Percentiles rank a stretch among this genome's conserved stretches.
Evolutionary conservation across 208 protist species (phyloP).

Genomic region (Acanthamoeba healyi): DNA sequence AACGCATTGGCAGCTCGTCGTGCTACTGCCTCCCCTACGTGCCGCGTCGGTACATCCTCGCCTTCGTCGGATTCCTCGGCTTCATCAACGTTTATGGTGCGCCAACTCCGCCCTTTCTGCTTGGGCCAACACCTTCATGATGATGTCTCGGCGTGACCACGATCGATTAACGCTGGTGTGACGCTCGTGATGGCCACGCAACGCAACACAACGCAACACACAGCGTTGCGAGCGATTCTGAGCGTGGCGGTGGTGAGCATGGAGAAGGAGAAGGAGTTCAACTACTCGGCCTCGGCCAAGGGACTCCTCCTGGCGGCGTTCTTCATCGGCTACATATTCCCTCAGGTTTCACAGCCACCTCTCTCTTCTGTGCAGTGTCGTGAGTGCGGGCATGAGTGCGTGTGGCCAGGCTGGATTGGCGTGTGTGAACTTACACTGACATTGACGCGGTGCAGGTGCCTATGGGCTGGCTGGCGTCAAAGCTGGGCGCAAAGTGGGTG

Average conservation of each 20-base stretch:
- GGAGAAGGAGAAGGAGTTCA: conserved; percentile 71
- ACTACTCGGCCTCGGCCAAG: not conserved
- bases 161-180: too few species aligned
- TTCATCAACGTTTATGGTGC: conserved; percentile 72
- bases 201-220: too few species aligned
- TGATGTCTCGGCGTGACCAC: too few species aligned
- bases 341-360: conserved; percentile 20
- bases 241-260: conserved; percentile 66
- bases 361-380: not conserved
- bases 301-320: conserved; percentile 49
- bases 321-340: conserved; percentile 69
- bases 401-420: too few species aligned
- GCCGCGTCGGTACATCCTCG: conserved; percentile 50
- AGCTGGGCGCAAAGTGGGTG: conserved; percentile 67
- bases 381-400: not conserved
- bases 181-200: not conserved
- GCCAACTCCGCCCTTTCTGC: not conserved
- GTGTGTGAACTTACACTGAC: too few species aligned
- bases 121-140: too few species aligned
- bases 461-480: conserved; percentile 51
- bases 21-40: not conserved
- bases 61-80: conserved; percentile 28
- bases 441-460: conserved; percentile 36
- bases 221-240: conserved; percentile 68
- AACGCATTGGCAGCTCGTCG: not conserved